Base-by-base conservation (phyloP, 1,139 yeast species). In the Petasospora rhodanensis region DNA sequence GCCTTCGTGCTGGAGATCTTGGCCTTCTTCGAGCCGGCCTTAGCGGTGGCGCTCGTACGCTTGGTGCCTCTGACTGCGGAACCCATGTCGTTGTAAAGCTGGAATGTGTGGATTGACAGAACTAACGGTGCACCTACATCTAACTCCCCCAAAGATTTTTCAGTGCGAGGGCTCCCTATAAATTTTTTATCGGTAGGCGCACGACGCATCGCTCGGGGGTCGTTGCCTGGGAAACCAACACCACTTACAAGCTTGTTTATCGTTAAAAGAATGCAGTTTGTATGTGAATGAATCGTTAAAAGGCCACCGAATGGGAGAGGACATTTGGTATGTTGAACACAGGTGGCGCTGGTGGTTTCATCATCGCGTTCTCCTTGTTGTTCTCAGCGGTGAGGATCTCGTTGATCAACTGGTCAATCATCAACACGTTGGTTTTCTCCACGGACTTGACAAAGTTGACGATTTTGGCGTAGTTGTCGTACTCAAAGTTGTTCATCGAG, bases 271-370 rank as follows among this genome's bases (percentile, higher is more conserved):
- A n/a, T n/a, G n/a, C n/a, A n/a, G 20, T 18, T 18, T 18, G 20
- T 18, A 18, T n/a, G n/a, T n/a, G n/a, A n/a, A n/a, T n/a, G n/a
- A 18, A 7, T 18, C 9, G 13, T 19, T 15, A 26, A 13, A n/a
- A 16, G 14, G 29, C 14, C 18, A 14, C 22, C 6, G 35, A 20
- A 16, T 32, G 36, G 5, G 36, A 32, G 12, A 29, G 9, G 7
- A 30, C 18, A 11, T 16, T 18, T 7, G 33, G 29, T 6, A 26
- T 14, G 18, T 22, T 23, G 12, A 24, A 14, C n/a, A n/a, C n/a
- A n/a, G n/a, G n/a, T n/a, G n/a, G n/a, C n/a, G n/a, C n/a, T 1
- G 51, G 51, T 7, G 51, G 52, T 18, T 25, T 34, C 51, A 46
- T 44, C 31, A 36, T 13, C 5, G 27, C 11, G 10, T 25, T 35